Conservation (phyloP, 2,329 filamentous ascomycete genomes). For the Paraphaeosphaeria minitans region DNA sequence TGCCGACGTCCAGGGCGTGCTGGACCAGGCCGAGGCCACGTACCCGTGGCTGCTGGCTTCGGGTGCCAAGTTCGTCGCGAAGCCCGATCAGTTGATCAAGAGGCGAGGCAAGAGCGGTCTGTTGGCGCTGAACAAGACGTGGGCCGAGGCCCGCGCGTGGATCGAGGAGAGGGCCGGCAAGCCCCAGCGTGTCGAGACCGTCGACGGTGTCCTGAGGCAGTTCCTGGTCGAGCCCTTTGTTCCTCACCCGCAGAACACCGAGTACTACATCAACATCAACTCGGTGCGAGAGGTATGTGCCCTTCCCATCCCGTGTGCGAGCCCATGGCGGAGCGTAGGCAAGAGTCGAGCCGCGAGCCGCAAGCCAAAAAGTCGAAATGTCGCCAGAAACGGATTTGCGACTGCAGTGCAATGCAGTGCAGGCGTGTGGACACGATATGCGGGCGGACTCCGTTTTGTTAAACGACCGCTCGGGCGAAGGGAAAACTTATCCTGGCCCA, state of each 20-base stretch:
- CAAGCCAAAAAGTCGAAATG: not conserved
- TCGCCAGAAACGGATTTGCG: constrained; percentile 2
- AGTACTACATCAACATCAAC: constrained; percentile 99
- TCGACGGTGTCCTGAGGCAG: constrained; percentile 84
- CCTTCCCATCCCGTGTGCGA: constrained; percentile 24
- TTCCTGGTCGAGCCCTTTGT: constrained; percentile 99
- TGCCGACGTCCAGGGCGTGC: constrained; percentile 77
- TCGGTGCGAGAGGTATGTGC: constrained; percentile 95
- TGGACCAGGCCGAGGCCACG: constrained; percentile 93
- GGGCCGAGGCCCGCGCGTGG: constrained; percentile 93
- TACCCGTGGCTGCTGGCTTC: constrained; percentile 91
- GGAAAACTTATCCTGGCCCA: constrained; percentile 46
- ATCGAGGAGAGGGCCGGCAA: constrained; percentile 91
- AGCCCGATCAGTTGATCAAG: constrained; percentile 99
- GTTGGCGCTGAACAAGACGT: constrained; percentile 94
- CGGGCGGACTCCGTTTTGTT: constrained; percentile 43
- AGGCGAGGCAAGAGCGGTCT: constrained; percentile 98
- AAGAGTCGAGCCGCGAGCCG: not conserved
- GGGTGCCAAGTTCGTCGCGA: constrained; percentile 93
- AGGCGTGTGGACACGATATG: constrained; percentile 22
- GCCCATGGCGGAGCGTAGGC: constrained; percentile 9
- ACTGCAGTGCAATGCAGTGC: constrained; percentile 3
- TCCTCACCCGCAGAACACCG: constrained; percentile 90
- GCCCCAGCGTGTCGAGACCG: constrained; percentile 89
- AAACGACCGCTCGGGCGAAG: constrained; percentile 46